Percentiles rank a stretch among this genome's conserved stretches.
Conservation (phyloP, 1,139 yeast genomes). For the Nakaseomyces kungkrabaensis region DNA sequence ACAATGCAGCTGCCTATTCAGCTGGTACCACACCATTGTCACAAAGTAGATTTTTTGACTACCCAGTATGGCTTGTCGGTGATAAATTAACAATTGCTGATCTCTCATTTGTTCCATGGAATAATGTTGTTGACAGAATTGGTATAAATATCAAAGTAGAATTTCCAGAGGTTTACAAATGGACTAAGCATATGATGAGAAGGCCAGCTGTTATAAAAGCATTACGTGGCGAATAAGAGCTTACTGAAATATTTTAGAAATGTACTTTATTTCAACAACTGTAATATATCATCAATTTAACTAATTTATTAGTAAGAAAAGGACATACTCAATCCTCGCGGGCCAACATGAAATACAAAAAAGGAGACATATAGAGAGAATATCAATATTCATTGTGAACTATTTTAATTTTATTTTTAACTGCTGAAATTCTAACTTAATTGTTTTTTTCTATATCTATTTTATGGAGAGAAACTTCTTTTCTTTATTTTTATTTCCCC, state of each 20-base stretch:
- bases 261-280: neutral
- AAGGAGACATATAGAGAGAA: too few species aligned
- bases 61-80: conserved; percentile 93
- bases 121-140: conserved; percentile 85
- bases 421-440: too few species aligned
- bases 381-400: too few species aligned
- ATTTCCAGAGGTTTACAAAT: conserved; percentile 90
- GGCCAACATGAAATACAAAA: too few species aligned
- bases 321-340: too few species aligned
- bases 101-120: conserved; percentile 91
- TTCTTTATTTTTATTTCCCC: too few species aligned
- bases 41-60: conserved; percentile 78
- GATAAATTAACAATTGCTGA: conserved; percentile 88
- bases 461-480: too few species aligned
- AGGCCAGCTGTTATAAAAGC: conserved; percentile 78
- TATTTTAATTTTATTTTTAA: too few species aligned
- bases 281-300: neutral
- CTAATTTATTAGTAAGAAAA: neutral
- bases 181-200: conserved; percentile 91
- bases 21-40: conserved; percentile 83
- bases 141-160: conserved; percentile 82
- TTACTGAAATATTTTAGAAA: neutral
- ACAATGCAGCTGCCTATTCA: conserved; percentile 79
- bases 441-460: too few species aligned
- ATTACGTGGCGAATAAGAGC: conserved; percentile 43